Evolutionary conservation across 2,329 filamentous ascomycete species (phyloP), one percentile per base, ranked within the genome.

Genomic region (Colletotrichum eleusines): DNA sequence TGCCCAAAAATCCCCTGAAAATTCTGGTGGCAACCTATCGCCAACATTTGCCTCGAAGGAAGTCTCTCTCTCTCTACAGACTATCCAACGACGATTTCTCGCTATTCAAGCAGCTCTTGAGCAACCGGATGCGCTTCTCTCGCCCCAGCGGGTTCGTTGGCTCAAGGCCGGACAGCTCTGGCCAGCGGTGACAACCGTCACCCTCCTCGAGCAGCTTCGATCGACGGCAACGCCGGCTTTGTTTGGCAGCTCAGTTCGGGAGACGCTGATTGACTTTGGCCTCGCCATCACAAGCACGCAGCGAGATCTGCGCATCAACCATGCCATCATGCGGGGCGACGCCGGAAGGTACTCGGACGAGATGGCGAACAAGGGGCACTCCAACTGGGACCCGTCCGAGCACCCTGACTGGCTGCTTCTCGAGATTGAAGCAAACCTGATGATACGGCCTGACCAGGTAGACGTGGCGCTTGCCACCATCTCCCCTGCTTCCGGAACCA

Each of bases 371-470:
- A 40, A 46, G 0, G 89, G 87, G 0, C 90, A 92, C 74, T 76
- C 74, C 0, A 87, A 89, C 38, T 92, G 90, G 90, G 75, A 81
- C 2, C 85, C 88, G 0, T n/a, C 76, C 0, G 78, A 87, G 0
- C 77, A 85, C 40, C 83, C 89, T 0, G 90, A 93, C 74, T 92
- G 90, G 87, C 76, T 93, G 0, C 80, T 93, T 0, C 78, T 94
- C 0, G 91, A 93, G 72, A 86, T 93, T 18, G 91, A 93, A 62
- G 83, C 85, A 0, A 85, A 91, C 69, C 77, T 93, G 2, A 81
- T 90, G 35, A 89, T 93, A 63, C 85, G 91, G 0, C 80, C 83
- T 0, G 86, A 87, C 3, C 91, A 93, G 73, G 82, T 91, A 0
- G 83, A 89, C 5, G 90, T 93, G 8, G 90, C 91, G 0, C 73